These are phyloP conservation scores for Chimonanthus praecox DNA, from an alignment of 164 flowering plant genomes.

Conservation along the genomic window DNA sequence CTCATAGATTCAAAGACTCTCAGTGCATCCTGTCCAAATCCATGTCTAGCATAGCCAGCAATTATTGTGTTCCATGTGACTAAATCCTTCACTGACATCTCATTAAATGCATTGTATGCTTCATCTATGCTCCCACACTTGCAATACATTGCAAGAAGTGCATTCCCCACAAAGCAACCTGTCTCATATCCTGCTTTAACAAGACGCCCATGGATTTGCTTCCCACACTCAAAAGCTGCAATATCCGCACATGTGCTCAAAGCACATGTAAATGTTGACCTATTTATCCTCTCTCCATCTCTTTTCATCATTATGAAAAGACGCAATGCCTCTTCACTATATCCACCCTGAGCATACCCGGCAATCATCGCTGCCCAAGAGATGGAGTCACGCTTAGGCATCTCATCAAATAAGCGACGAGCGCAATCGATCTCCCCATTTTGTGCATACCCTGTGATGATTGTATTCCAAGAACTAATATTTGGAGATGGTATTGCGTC, in stretches of 20 bases:
- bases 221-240: constrained; percentile 76
- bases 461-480: constrained; percentile 86
- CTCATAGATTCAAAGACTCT: constrained; percentile 65
- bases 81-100: constrained; percentile 60
- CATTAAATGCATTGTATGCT: constrained; percentile 52
- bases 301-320: constrained; percentile 66
- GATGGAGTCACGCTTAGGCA: constrained; percentile 74
- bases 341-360: constrained; percentile 71
- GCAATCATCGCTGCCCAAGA: constrained; percentile 97
- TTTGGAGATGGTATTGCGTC: constrained; percentile 69
- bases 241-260: constrained; percentile 77
- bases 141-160: constrained; percentile 83
- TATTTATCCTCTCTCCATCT: constrained; percentile 52
- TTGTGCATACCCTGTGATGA: constrained; percentile 89
- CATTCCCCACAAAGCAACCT: constrained; percentile 81
- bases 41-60: constrained; percentile 80
- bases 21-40: constrained; percentile 72
- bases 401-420: constrained; percentile 54
- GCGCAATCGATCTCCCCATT: constrained; percentile 55
- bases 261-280: constrained; percentile 63
- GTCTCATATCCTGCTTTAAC: constrained; percentile 71
- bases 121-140: constrained; percentile 89
- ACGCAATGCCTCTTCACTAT: constrained; percentile 59
- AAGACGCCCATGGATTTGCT: constrained; percentile 67
- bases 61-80: constrained; percentile 94